Evolutionary conservation across 2,329 filamentous ascomycete genomes (phyloP), one percentile per base, ranked within the genome.

Genomic region (Phialocephala subalpina): DNA sequence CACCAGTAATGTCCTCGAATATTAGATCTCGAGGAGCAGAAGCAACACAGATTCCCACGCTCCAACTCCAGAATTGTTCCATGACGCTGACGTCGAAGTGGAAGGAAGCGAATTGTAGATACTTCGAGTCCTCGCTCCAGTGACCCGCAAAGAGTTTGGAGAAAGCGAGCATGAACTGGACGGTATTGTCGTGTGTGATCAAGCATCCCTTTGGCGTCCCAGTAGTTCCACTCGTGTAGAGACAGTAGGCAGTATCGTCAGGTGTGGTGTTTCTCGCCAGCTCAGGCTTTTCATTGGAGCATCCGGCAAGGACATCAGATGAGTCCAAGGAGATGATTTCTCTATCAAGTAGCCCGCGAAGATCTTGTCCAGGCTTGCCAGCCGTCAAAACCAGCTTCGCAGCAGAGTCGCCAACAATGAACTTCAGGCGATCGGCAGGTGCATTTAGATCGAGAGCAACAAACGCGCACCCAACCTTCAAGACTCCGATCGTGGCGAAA

Each of bases 21-120:
- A 97, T 90, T 1, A 97, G 76, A 75, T 97, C 94, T 70, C 92
- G 87, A 0, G 93, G 92, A 7, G 92, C 94, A 1, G 92, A 90
- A 1, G 95, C 91, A 0, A 97, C 86, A 3, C 91, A 90, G 29
- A 97, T 94, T 1, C 94, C 94, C 0, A 96, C 92, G 33, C 91
- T 93, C 94, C 94, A 97, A 65, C 90, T 96, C 93, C 93, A 97
- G 77, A 95, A 97, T 74, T 97, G 94, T 75, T 97, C 94, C 0
- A 97, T 83, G 0, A 97, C 92, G 1, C 92, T 96, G 3, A 97
- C 94, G 73, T 97, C 95, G 67, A 97, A 97, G 77, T 97, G 95
- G 64, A 97, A 93, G 0, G 93, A 94, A 1, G 95, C 95, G 75
- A 97, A 97, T 75, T 97, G 95, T 0, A 97, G 82, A 90, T 93